These are phyloP conservation scores for Stemphylium vesicarium DNA, from an alignment of 2,329 filamentous ascomycete species.

Conservation along the genomic window DNA sequence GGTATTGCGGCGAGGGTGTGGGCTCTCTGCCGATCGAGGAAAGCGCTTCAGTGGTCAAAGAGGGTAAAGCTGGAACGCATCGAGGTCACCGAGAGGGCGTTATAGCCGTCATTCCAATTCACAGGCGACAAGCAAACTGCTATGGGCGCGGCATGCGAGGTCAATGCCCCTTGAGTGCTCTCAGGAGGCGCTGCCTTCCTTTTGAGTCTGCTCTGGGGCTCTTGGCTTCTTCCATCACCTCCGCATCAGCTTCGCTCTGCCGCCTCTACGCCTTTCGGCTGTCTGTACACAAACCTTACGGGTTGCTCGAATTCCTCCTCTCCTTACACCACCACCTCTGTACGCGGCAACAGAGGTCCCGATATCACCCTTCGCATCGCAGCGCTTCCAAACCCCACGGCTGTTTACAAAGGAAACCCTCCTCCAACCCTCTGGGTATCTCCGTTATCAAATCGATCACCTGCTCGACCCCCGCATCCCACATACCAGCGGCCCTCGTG, in stretches of 20 bases:
- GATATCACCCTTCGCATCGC: not conserved
- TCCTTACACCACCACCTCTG: too few species aligned
- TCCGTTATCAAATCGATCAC: not conserved
- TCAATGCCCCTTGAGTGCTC: constrained; percentile 1
- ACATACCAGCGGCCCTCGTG: not conserved
- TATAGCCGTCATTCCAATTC: constrained; percentile 4
- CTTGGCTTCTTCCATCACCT: not conserved
- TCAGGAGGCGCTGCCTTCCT: not conserved
- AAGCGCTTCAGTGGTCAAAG: not conserved
- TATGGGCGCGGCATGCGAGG: not conserved
- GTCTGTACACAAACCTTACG: not conserved
- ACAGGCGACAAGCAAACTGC: constrained; percentile 3
- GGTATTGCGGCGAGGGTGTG: not conserved
- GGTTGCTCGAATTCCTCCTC: not conserved
- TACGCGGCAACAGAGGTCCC: too few species aligned
- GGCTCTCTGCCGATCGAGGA: not conserved
- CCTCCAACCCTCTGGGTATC: not conserved
- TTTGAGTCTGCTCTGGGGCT: not conserved
- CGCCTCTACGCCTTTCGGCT: not conserved
- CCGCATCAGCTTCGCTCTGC: not conserved
- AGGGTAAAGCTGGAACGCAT: not conserved
- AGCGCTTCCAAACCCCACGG: not conserved
- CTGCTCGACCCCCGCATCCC: not conserved
- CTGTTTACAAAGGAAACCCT: not conserved
- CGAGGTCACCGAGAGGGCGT: not conserved